A percentile compares a stretch with the other conserved stretches of the same genome.
These are phyloP conservation scores for Coniferiporia weirii DNA, from an alignment of 1,284 basidiomycete genomes.

Conservation along the genomic window DNA sequence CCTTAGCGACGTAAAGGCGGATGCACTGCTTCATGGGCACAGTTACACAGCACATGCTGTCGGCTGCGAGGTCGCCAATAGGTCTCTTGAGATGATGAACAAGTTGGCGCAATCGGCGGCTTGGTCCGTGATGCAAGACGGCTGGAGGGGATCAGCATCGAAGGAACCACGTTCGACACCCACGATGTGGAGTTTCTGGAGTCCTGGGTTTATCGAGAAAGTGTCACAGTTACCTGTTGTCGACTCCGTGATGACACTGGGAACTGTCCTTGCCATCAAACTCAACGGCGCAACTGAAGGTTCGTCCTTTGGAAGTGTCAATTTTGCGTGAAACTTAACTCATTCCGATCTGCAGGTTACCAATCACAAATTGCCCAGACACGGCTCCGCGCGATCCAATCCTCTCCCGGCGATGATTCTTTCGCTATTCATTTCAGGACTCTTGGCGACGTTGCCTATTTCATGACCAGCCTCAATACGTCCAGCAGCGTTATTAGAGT, in stretches of 20 bases:
- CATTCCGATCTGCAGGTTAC: constrained; percentile 52
- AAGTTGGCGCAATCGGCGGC: constrained; percentile 39
- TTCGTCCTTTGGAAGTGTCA: constrained; percentile 28
- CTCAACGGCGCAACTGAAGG: constrained; percentile 58
- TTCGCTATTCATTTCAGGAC: constrained; percentile 87
- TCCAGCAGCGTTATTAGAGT: constrained; percentile 43
- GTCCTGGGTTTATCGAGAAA: constrained; percentile 59
- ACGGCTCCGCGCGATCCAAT: constrained; percentile 47
- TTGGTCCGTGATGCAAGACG: constrained; percentile 51
- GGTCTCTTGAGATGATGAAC: constrained; percentile 67
- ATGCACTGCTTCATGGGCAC: constrained; percentile 92
- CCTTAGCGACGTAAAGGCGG: constrained; percentile 67
- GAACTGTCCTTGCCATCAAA: constrained; percentile 83
- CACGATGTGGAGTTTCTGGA: constrained; percentile 86
- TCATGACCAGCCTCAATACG: constrained; percentile 91
- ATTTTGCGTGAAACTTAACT: constrained; percentile 10
- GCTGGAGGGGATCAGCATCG: constrained; percentile 42
- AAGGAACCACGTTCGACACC: constrained; percentile 12
- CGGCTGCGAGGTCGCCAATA: constrained; percentile 87
- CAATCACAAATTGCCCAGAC: constrained; percentile 67
- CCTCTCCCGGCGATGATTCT: constrained; percentile 44
- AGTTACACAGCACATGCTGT: constrained; percentile 91
- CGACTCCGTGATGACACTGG: constrained; percentile 80
- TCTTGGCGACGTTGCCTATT: constrained; percentile 89
- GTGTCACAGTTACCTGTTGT: constrained; percentile 59